Conservation (phyloP, 2,329 filamentous ascomycete species). For the Exophiala aquamarina region DNA sequence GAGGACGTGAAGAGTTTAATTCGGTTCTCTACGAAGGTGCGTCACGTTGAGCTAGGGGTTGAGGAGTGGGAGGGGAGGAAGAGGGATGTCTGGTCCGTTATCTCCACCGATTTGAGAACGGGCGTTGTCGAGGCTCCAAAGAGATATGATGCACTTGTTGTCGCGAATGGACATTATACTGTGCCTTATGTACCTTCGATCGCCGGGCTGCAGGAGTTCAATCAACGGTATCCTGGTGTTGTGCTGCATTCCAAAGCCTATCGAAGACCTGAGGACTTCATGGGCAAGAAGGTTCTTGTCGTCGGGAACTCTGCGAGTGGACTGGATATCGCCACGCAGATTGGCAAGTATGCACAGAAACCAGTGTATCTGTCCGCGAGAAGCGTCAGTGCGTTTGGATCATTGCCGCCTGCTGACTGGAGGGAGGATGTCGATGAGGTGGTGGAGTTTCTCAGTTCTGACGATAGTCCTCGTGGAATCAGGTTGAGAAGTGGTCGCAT, state of each 20-base stretch:
- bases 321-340: slow-evolving; percentile 77
- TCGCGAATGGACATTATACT: slow-evolving; percentile 74
- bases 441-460: slow-evolving; percentile 49
- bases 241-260: slow-evolving; percentile 81
- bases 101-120: slow-evolving; percentile 62
- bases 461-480: slow-evolving; percentile 52
- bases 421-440: slow-evolving; percentile 61
- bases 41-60: not conserved
- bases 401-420: slow-evolving; percentile 37
- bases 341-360: slow-evolving; percentile 58
- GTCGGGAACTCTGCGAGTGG: slow-evolving; percentile 85
- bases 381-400: slow-evolving; percentile 43
- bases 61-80: slow-evolving; percentile 19
- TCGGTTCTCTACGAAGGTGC: slow-evolving; percentile 52
- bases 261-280: slow-evolving; percentile 63
- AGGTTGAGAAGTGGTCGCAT: slow-evolving; percentile 65
- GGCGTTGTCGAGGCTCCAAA: slow-evolving; percentile 49
- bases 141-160: slow-evolving; percentile 71
- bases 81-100: slow-evolving; percentile 32
- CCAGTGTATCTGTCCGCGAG: slow-evolving; percentile 66
- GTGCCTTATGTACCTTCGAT: slow-evolving; percentile 67
- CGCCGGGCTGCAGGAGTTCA: slow-evolving; percentile 60
- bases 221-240: slow-evolving; percentile 56
- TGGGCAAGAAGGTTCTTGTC: slow-evolving; percentile 72
- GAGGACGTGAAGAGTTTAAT: slow-evolving; percentile 67